phyloP scores from a whole-genome alignment of 306 rosid genomes.

The Trichosanthes truncata region DNA sequence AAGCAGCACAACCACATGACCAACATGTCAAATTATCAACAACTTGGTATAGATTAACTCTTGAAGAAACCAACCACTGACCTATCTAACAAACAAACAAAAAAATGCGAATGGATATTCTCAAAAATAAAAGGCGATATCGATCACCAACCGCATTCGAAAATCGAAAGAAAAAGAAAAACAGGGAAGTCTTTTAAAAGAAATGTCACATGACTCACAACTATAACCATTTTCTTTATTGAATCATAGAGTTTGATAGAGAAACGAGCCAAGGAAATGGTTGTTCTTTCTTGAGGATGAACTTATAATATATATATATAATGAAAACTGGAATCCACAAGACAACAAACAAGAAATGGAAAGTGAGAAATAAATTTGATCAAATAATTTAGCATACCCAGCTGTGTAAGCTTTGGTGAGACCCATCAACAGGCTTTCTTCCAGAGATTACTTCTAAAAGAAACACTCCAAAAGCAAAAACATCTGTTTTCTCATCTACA shows the following conservation, averaged over 20 bases:
- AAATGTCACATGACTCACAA: background rate
- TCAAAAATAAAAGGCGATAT: background rate
- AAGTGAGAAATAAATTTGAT: background rate
- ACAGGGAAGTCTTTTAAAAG: background rate
- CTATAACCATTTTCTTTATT: background rate
- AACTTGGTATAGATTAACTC: background rate
- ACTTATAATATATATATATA: background rate
- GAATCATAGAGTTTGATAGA: background rate
- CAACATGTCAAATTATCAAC: background rate
- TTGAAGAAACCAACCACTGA: slow-evolving; percentile 2
- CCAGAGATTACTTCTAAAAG: slow-evolving; percentile 80
- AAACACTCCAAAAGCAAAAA: slow-evolving; percentile 94
- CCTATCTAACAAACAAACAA: background rate
- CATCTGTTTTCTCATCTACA: slow-evolving; percentile 98
- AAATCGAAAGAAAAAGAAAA: too few species aligned
- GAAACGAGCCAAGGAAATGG: slow-evolving; percentile 4
- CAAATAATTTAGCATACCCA: slow-evolving; percentile 44
- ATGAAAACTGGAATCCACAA: background rate
- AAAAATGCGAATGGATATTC: background rate
- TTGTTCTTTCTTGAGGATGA: background rate
- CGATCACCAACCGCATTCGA: background rate
- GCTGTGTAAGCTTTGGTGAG: slow-evolving; percentile 82
- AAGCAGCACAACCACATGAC: background rate
- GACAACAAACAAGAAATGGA: background rate
- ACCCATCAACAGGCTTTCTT: slow-evolving; percentile 80